phyloP scores from a whole-genome alignment of 1,139 yeast species.

The Taiozyma sp. region DNA sequence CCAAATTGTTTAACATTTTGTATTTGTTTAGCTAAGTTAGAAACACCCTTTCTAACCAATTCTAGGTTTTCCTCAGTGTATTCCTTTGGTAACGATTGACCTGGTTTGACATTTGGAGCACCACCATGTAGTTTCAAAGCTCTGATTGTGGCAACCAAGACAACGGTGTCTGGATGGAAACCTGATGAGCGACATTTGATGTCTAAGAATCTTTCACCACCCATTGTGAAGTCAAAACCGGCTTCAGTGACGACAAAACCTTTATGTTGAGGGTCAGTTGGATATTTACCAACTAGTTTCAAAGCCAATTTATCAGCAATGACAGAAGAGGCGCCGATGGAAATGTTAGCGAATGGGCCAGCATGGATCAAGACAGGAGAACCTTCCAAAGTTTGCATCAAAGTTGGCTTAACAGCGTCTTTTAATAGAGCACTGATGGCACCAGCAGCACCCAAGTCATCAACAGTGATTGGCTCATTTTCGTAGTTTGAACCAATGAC shows the following conservation, averaged over 20 bases:
- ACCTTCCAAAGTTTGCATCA: constrained; percentile 84
- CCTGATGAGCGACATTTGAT: constrained; percentile 79
- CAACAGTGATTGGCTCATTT: constrained; percentile 69
- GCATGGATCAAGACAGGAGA: constrained; percentile 84
- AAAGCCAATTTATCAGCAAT: constrained; percentile 73
- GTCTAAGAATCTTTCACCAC: constrained; percentile 80
- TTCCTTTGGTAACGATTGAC: constrained; percentile 66
- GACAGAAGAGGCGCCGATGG: constrained; percentile 81
- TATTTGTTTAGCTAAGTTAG: constrained; percentile 73
- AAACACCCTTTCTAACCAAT: constrained; percentile 58
- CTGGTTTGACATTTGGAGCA: constrained; percentile 81
- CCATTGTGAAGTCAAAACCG: constrained; percentile 86
- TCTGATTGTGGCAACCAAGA: constrained; percentile 74
- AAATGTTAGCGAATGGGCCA: constrained; percentile 83
- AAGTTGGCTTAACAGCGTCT: constrained; percentile 79
- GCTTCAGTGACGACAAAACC: constrained; percentile 84
- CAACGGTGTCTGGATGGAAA: constrained; percentile 66
- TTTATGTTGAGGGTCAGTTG: constrained; percentile 33
- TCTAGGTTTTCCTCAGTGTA: constrained; percentile 66
- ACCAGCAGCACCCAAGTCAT: constrained; percentile 78
- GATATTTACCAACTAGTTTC: constrained; percentile 47
- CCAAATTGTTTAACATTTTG: constrained; percentile 66
- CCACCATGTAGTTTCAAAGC: constrained; percentile 83
- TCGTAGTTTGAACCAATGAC: constrained; percentile 64
- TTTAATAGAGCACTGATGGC: constrained; percentile 74